phyloP scores from a whole-genome alignment of 2,329 filamentous ascomycete genomes.

The Arthrobotrys iridis region DNA sequence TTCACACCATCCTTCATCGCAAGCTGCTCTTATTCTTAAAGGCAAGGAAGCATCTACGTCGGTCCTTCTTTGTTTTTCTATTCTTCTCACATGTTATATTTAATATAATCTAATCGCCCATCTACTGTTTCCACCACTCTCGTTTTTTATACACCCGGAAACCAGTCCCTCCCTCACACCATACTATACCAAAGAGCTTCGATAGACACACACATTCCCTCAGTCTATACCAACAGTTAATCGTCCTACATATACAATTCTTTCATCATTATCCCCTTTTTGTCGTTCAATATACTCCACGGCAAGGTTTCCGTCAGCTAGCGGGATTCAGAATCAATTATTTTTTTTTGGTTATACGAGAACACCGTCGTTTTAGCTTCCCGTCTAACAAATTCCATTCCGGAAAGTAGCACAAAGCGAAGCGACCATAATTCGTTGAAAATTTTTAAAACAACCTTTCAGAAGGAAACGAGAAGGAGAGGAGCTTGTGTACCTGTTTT shows the following conservation, averaged over 20 bases:
- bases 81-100: slow-evolving; percentile 54
- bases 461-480: slow-evolving; percentile 19
- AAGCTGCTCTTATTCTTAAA: slow-evolving; percentile 53
- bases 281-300: slow-evolving; percentile 19
- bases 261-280: slow-evolving; percentile 46
- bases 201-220: slow-evolving; percentile 41
- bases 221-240: slow-evolving; percentile 29
- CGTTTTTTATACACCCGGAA: slow-evolving; percentile 52
- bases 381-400: slow-evolving; percentile 45
- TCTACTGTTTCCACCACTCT: slow-evolving; percentile 54
- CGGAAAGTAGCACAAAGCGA: slow-evolving; percentile 54
- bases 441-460: slow-evolving; percentile 38
- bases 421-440: slow-evolving; percentile 49
- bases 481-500: slow-evolving; percentile 50
- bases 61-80: slow-evolving; percentile 51
- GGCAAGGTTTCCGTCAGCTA: slow-evolving; percentile 46
- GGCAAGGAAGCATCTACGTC: slow-evolving; percentile 52
- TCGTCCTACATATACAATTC: slow-evolving; percentile 22
- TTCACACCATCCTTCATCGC: slow-evolving; percentile 51
- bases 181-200: slow-evolving; percentile 29
- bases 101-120: slow-evolving; percentile 53
- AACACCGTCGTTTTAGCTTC: slow-evolving; percentile 53
- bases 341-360: slow-evolving; percentile 53
- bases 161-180: slow-evolving; percentile 48
- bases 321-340: slow-evolving; percentile 44